Evolutionary conservation across 2,329 filamentous ascomycete species (phyloP).

Genomic region (Colletotrichum sojae): DNA sequence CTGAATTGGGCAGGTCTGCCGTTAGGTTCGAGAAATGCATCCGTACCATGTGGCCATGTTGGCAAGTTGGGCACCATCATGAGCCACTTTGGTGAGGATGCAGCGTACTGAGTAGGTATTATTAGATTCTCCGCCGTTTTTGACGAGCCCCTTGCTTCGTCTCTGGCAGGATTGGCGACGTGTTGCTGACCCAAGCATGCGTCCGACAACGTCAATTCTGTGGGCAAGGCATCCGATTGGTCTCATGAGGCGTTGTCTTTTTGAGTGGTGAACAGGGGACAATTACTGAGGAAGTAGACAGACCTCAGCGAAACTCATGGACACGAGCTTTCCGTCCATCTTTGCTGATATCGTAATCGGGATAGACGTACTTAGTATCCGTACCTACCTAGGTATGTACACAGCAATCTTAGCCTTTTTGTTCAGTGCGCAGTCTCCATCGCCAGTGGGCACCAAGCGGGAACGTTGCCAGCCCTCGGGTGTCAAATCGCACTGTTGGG

Average conservation of each 20-base stretch:
- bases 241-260: background rate
- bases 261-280: too few relatives aligned
- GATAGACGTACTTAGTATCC: too few relatives aligned
- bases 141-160: background rate
- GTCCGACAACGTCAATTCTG: background rate
- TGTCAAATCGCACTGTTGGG: too few relatives aligned
- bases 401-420: too few relatives aligned
- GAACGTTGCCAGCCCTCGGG: too few relatives aligned
- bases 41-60: background rate
- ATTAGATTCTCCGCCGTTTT: background rate
- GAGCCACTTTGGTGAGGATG: conserved; percentile 8
- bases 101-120: background rate
- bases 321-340: too few relatives aligned
- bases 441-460: too few relatives aligned
- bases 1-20: conserved; percentile 1
- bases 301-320: too few relatives aligned
- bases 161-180: background rate
- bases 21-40: background rate
- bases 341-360: too few relatives aligned
- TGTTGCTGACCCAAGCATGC: background rate
- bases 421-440: too few relatives aligned
- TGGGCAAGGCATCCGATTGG: background rate
- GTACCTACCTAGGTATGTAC: too few relatives aligned
- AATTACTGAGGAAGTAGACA: too few relatives aligned
- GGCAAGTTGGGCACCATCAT: background rate